A percentile compares a stretch with the other conserved stretches of the same genome.
These are phyloP conservation scores for Venturia aucupariae DNA, from an alignment of 2,329 filamentous ascomycete genomes.

Conservation along the genomic window DNA sequence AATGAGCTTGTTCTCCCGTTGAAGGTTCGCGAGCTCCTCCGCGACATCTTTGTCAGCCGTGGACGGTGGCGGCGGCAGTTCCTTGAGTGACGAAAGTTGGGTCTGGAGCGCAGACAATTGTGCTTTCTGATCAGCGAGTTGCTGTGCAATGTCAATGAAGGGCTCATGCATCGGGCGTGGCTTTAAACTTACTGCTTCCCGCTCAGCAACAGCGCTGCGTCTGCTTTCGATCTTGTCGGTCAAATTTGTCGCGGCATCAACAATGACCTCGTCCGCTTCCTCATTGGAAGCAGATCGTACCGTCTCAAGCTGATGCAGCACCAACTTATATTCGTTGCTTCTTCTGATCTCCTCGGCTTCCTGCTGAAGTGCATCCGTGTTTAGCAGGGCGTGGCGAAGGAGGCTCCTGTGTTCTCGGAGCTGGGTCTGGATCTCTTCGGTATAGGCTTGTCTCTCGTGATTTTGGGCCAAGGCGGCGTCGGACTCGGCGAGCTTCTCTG, in stretches of 20 bases:
- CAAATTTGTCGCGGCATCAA: conserved; percentile 20
- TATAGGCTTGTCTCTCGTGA: conserved; percentile 18
- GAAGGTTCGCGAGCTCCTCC: conserved; percentile 55
- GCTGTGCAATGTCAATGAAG: not conserved
- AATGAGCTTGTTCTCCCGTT: conserved; percentile 70
- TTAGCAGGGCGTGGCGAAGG: conserved; percentile 19
- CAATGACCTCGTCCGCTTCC: conserved; percentile 6
- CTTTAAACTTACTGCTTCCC: conserved; percentile 17
- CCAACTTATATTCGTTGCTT: conserved; percentile 19
- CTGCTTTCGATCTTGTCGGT: conserved; percentile 16
- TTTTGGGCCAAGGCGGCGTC: conserved; percentile 15
- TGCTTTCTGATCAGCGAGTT: not conserved
- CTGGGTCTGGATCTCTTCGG: conserved; percentile 18
- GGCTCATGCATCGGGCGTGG: not conserved
- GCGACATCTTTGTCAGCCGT: conserved; percentile 22
- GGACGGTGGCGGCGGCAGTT: conserved; percentile 13
- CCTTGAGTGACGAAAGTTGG: conserved; percentile 16
- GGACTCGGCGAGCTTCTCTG: conserved; percentile 6
- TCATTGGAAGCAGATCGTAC: conserved; percentile 14
- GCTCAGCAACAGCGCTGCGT: conserved; percentile 11
- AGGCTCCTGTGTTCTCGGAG: conserved; percentile 19
- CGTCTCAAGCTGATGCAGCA: conserved; percentile 18
- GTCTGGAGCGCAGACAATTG: not conserved
- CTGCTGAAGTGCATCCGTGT: conserved; percentile 3
- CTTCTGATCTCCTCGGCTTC: conserved; percentile 16